Evolutionary conservation across 2,329 filamentous ascomycete genomes (phyloP).

Genomic region (Zarea fungicola): DNA sequence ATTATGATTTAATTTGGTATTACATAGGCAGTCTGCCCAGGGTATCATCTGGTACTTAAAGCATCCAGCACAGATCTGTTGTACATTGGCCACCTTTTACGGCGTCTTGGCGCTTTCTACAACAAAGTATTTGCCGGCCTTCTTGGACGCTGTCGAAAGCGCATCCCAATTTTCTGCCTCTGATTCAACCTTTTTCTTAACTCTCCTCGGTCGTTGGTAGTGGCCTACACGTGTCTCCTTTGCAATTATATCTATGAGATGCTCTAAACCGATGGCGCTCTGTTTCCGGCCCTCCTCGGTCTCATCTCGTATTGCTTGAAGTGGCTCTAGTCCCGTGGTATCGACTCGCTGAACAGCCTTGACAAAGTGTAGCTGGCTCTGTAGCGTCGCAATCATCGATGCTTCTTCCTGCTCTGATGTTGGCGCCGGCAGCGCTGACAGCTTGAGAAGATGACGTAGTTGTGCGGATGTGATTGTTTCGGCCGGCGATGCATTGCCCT

Average conservation of each 20-base stretch:
- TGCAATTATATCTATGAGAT: slow-evolving; percentile 50
- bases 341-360: slow-evolving; percentile 75
- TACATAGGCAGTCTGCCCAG: neutral
- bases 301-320: slow-evolving; percentile 79
- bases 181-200: slow-evolving; percentile 31
- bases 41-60: slow-evolving; percentile 10
- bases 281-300: slow-evolving; percentile 57
- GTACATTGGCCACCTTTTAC: slow-evolving; percentile 14
- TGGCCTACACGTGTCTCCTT: slow-evolving; percentile 59
- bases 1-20: neutral
- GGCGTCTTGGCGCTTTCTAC: slow-evolving; percentile 56
- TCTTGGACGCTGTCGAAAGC: slow-evolving; percentile 59
- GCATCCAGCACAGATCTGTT: too few relatives aligned
- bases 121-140: slow-evolving; percentile 68
- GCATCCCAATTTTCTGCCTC: slow-evolving; percentile 65
- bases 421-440: slow-evolving; percentile 81
- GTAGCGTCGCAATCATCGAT: slow-evolving; percentile 67
- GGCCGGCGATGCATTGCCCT: slow-evolving; percentile 21
- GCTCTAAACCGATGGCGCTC: slow-evolving; percentile 53
- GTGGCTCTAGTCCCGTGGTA: slow-evolving; percentile 64
- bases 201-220: slow-evolving; percentile 39
- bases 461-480: slow-evolving; percentile 57
- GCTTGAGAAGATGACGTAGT: slow-evolving; percentile 77
- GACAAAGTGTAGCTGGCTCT: slow-evolving; percentile 87
- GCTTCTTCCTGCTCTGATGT: slow-evolving; percentile 56